Percentiles rank a stretch among this genome's conserved stretches.
Evolutionary conservation across 345 rosid species (phyloP).

Genomic region (Erucastrum elatum): DNA sequence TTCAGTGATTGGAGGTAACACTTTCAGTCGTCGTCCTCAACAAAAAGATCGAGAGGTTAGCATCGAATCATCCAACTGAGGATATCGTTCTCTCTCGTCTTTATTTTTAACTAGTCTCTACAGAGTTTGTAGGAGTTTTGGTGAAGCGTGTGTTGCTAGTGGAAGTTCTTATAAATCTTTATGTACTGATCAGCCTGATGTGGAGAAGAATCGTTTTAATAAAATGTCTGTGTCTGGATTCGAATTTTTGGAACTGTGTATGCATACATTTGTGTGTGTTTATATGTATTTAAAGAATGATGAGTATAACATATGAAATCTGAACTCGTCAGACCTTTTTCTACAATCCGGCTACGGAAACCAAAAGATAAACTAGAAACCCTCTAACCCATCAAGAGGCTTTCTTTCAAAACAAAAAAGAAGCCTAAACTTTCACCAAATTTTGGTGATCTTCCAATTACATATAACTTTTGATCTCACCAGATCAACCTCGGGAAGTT

Average conservation of each 20-base stretch:
- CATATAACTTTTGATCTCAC: background rate
- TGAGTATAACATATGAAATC: constrained; percentile 6
- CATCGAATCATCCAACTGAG: constrained; percentile 7
- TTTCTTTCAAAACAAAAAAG: background rate
- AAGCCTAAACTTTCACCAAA: background rate
- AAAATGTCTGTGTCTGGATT: background rate
- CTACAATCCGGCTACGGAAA: background rate
- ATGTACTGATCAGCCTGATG: too few relatives aligned
- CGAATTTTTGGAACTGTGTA: background rate
- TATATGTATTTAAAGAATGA: constrained; percentile 22
- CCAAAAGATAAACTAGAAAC: constrained; percentile 3
- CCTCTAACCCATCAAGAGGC: constrained; percentile 24
- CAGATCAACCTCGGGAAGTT: constrained; percentile 5
- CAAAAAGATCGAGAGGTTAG: constrained; percentile 25
- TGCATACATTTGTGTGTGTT: constrained; percentile 17
- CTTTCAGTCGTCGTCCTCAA: constrained; percentile 39
- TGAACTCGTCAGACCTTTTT: background rate
- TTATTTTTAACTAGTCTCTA: too few relatives aligned
- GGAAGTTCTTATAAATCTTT: background rate
- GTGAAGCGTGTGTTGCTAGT: constrained; percentile 12
- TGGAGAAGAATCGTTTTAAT: background rate
- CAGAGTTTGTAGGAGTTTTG: background rate
- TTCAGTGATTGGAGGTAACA: constrained; percentile 54
- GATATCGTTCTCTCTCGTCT: too few relatives aligned
- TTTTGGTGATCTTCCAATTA: background rate